A percentile compares a stretch with the other conserved stretches of the same genome.
These are phyloP conservation scores for Naganishia cerealis DNA, from an alignment of 1,284 basidiomycete genomes.

Conservation along the genomic window DNA sequence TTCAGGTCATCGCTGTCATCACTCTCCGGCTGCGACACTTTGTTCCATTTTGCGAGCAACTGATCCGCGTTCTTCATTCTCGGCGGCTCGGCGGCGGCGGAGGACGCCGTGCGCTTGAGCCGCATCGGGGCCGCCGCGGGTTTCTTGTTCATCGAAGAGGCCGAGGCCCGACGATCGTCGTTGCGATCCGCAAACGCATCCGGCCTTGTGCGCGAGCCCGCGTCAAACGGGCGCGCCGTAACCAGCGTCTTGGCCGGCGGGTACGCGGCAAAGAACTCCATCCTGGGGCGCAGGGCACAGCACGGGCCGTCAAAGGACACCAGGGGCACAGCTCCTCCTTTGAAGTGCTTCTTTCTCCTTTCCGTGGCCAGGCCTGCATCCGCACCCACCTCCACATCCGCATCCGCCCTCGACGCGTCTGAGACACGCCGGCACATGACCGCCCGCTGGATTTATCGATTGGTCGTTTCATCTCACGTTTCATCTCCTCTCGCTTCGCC, in stretches of 20 bases:
- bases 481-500: not conserved
- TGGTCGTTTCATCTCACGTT: not conserved
- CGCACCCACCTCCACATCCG: not conserved
- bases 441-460: not conserved
- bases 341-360: not conserved
- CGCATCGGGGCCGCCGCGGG: too few species aligned
- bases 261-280: not conserved
- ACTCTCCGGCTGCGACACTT: not conserved
- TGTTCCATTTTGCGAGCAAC: not conserved
- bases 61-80: not conserved
- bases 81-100: not conserved
- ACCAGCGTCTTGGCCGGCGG: slow-evolving; percentile 14
- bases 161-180: not conserved
- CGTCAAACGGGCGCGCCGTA: not conserved
- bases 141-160: slow-evolving; percentile 1
- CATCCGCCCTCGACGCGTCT: slow-evolving; percentile 6
- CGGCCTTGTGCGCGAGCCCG: not conserved
- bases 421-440: slow-evolving; percentile 10
- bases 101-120: not conserved
- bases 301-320: too few species aligned
- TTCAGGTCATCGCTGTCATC: not conserved
- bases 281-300: too few species aligned
- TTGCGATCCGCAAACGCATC: slow-evolving; percentile 3
- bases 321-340: too few species aligned
- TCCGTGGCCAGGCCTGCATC: not conserved